Base-by-base conservation (phyloP, 2,329 filamentous ascomycete species). In the Thielaviopsis ethacetica region DNA sequence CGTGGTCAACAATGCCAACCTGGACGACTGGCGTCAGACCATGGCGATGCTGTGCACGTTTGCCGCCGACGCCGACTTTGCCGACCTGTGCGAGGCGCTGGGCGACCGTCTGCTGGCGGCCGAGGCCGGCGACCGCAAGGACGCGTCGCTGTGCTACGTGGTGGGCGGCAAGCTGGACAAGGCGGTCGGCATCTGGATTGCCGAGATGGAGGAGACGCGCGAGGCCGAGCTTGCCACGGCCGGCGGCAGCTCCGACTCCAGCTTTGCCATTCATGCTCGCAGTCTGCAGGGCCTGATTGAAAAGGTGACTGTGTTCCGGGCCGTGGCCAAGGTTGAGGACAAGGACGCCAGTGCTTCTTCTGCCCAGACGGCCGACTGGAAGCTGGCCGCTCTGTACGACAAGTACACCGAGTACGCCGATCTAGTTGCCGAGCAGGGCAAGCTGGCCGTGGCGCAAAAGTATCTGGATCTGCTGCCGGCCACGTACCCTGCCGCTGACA, bases 341-440 rank as follows among this genome's bases (percentile, higher is more conserved):
- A 71, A 73, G 9, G 90, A 96, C 67, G 81, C 81, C 63, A 73
- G 74, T 27, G 26, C 30, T 12, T 5, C 30, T 34, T 4, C 30
- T 34, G 6, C 30, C 10, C 80, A 88, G 65, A 76, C 80, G 10
- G 83, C 84, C 1, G 88, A 85, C 65, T 98, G 91, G 91, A 96
- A 95, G 73, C 82, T 98, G 61, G 80, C 83, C 44, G 78, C 84
- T 2, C 75, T 98, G 57, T 98, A 98, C 71, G 85, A 90, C 69
- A 95, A 95, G 72, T 98, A 98, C 68, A 85, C 87, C 27, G 93
- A 98, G 72, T 98, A 97, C 69, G 91, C 93, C 15, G 91, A 98
- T 68, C 91, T 98, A 64, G 83, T 94, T 60, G 90, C 93, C 53
- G 83, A 88, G 6, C 88, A 96, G 67, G 93, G 94, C 13, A 88